Conservation (phyloP, 306 rosid species). For the Pyrus betulifolia region DNA sequence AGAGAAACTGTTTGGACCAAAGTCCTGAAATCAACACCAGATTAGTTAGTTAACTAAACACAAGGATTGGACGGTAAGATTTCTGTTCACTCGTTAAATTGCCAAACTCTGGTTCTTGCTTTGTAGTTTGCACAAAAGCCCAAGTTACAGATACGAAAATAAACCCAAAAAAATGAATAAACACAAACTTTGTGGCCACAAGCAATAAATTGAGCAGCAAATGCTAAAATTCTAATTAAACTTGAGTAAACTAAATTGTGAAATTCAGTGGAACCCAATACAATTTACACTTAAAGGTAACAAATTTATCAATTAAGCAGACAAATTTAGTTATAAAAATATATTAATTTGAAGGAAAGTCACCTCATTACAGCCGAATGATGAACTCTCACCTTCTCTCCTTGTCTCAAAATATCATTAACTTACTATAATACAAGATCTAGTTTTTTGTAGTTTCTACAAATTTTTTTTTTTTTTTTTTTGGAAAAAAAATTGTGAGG, state of each 20-base stretch:
- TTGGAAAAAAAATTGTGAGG: neutral
- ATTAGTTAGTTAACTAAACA: neutral
- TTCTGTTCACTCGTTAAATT: neutral
- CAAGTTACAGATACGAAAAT: neutral
- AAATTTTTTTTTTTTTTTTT: neutral
- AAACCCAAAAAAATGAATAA: neutral
- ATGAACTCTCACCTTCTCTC: constrained; percentile 6
- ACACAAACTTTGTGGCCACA: neutral
- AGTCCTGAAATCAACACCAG: neutral
- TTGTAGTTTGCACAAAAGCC: neutral
- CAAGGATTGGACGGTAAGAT: too few species aligned
- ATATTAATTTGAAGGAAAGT: constrained; percentile 6
- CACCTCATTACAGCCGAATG: constrained; percentile 14
- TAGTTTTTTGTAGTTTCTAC: neutral
- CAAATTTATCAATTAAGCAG: neutral
- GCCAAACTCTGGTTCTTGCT: neutral
- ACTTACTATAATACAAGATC: constrained; percentile 15
- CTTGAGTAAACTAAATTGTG: neutral
- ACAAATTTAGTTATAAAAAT: constrained; percentile 5
- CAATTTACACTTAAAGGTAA: neutral
- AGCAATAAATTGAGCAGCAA: neutral
- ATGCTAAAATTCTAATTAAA: neutral
- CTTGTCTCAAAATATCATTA: constrained; percentile 16
- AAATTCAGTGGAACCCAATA: neutral
- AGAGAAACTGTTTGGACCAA: too few species aligned